phyloP scores from a whole-genome alignment of 768 basidiomycete species.

The Suillus ampliporus region DNA sequence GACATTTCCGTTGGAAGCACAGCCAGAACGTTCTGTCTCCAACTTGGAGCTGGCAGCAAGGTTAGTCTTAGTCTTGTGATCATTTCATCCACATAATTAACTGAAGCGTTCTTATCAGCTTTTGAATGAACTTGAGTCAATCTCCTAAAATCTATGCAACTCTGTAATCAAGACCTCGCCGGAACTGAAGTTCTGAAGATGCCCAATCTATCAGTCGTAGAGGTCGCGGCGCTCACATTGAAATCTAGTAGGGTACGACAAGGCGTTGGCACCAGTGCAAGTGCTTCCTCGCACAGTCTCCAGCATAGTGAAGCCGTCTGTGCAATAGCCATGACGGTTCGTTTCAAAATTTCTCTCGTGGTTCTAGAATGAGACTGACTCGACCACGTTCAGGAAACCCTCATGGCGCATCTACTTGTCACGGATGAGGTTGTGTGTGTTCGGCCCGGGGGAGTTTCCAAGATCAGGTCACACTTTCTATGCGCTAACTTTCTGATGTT shows the following conservation, averaged over 20 bases:
- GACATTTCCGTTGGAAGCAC: constrained; percentile 82
- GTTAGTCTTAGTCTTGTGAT: constrained; percentile 43
- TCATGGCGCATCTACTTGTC: constrained; percentile 81
- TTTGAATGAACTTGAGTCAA: constrained; percentile 81
- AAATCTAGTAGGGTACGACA: constrained; percentile 69
- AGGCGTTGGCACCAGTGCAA: constrained; percentile 73
- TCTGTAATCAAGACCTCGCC: constrained; percentile 81
- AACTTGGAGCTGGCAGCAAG: constrained; percentile 78
- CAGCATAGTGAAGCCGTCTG: constrained; percentile 70
- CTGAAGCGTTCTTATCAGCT: constrained; percentile 54
- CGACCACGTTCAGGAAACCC: constrained; percentile 74
- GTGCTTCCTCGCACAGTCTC: constrained; percentile 81
- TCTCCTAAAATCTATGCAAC: constrained; percentile 79
- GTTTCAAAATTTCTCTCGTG: constrained; percentile 2
- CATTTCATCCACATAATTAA: constrained; percentile 4
- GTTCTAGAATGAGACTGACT: not conserved
- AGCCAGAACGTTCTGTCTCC: constrained; percentile 58
- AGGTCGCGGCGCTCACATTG: constrained; percentile 63
- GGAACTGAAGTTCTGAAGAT: constrained; percentile 84
- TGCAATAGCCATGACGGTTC: constrained; percentile 71
- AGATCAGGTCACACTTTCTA: constrained; percentile 61
- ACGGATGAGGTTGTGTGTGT: constrained; percentile 84
- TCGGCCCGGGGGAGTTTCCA: constrained; percentile 76
- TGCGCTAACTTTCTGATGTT: constrained; percentile 4
- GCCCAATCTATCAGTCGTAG: constrained; percentile 84